A percentile compares a stretch with the other conserved stretches of the same genome.
phyloP scores from a whole-genome alignment of 208 protist genomes.

The Acanthamoeba rhysodes region DNA sequence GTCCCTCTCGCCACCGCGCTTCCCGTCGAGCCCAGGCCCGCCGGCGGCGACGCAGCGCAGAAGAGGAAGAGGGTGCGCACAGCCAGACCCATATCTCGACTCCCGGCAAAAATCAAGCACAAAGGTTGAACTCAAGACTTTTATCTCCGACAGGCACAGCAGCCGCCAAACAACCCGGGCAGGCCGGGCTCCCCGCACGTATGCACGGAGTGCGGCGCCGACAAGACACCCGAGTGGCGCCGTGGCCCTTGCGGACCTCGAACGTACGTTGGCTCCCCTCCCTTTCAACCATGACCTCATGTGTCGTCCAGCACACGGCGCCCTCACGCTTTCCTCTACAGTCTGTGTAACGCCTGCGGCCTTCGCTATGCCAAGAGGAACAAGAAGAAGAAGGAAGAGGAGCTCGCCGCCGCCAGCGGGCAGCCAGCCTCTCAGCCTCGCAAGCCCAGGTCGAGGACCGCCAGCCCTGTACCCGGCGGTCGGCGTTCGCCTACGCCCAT shows the following conservation, averaged over 20 bases:
- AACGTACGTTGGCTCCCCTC: slow-evolving; percentile 3
- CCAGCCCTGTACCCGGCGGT: neutral
- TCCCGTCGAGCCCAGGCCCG: neutral
- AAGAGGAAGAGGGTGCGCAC: slow-evolving; percentile 1
- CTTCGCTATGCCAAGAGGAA: slow-evolving; percentile 26
- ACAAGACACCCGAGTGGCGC: slow-evolving; percentile 37
- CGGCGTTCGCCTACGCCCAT: neutral
- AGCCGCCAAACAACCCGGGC: neutral
- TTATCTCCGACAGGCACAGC: neutral
- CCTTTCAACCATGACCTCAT: neutral
- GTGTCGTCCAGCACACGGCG: no score
- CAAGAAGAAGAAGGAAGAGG: slow-evolving; percentile 50
- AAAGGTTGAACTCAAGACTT: neutral
- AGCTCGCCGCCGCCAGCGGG: neutral
- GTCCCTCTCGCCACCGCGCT: neutral
- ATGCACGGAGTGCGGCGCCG: neutral
- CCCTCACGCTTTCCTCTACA: neutral
- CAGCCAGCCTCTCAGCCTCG: neutral
- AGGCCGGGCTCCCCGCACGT: neutral
- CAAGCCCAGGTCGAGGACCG: slow-evolving; percentile 18
- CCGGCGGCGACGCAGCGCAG: neutral
- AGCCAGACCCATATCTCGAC: neutral
- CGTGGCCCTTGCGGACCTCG: neutral
- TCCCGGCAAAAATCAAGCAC: neutral
- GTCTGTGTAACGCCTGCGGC: slow-evolving; percentile 19